These are phyloP conservation scores for Trichoderma gracile DNA, from an alignment of 2,329 filamentous ascomycete genomes.

Conservation along the genomic window DNA sequence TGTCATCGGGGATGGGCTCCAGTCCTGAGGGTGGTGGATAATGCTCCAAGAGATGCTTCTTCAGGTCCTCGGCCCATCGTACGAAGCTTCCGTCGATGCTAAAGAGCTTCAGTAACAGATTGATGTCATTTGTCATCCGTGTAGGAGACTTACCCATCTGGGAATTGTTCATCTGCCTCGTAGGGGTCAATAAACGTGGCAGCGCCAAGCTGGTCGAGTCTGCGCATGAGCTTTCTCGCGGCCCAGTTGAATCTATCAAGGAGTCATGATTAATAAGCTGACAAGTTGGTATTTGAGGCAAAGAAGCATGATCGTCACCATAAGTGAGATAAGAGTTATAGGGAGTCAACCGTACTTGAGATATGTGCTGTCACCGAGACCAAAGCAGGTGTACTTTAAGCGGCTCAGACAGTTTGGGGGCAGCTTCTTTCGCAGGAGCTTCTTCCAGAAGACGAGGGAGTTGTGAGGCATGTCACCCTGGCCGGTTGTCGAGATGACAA, in stretches of 20 bases:
- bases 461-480: slow-evolving; percentile 93
- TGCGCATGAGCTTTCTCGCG: slow-evolving; percentile 80
- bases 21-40: slow-evolving; percentile 69
- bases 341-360: slow-evolving; percentile 68
- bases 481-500: slow-evolving; percentile 88
- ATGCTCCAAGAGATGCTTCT: slow-evolving; percentile 62
- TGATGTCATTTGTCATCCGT: not conserved
- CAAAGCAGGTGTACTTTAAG: slow-evolving; percentile 80
- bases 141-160: slow-evolving; percentile 68
- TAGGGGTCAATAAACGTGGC: slow-evolving; percentile 72
- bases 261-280: not conserved
- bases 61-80: slow-evolving; percentile 71
- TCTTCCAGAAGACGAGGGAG: slow-evolving; percentile 79
- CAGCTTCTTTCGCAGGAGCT: slow-evolving; percentile 75
- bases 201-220: slow-evolving; percentile 81
- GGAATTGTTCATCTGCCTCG: slow-evolving; percentile 91
- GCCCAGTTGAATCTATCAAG: slow-evolving; percentile 82
- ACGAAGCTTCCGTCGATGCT: slow-evolving; percentile 82
- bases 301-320: not conserved
- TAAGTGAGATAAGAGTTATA: not conserved
- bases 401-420: slow-evolving; percentile 66
- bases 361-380: slow-evolving; percentile 93
- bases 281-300: not conserved
- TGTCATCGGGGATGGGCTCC: slow-evolving; percentile 70
- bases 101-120: not conserved